Base-by-base conservation (phyloP, 108 stramenopile species). In the Seminavis robusta region DNA sequence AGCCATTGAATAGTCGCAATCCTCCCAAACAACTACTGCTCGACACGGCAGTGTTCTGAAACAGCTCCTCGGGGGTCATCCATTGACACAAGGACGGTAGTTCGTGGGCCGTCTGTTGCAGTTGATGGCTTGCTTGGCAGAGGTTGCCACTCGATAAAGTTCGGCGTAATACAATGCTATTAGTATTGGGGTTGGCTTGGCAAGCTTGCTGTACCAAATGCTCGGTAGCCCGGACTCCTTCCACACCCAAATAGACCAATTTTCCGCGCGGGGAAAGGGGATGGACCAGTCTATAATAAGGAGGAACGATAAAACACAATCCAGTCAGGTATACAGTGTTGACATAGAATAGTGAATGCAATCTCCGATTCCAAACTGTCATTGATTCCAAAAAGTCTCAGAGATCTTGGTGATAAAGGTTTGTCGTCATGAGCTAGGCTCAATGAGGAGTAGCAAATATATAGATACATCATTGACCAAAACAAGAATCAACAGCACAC, bases 191-290 rank as follows among this genome's bases (percentile, higher is more conserved):
- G 44, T n/a, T n/a, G 44, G 11, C 17, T 9, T 11, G 44, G 19
- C n/a, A 8, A 9, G 86, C 79, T 16, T 33, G 42, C 23, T 79
- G 29, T 31, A 92, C 27, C 7, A 92, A 62, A 27, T 45, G 44
- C 57, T 71, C 77, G 7, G 82, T 70, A 0, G 73, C 51, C 11
- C 73, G 59, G 13, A 93, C 58, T 11, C 83, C 88, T 41, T 83
- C 67, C 19, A 86, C n/a, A 21, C 92, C 92, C 41, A 64, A 59
- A 53, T 79, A 67, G 10, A 84, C 79, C 17, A 93, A 44, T 54
- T 93, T 93, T 4, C 92, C 92, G 25, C 67, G 67, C 20, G 90
- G 90, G 15, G 78, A 85, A 41, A 92, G 70, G 1, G 90, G 90
- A 63, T 92, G 90, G 17, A 88, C 30, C 45, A 92, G 61, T 51